Conservation (phyloP, 208 protist genomes). For the Trypanosoma rangeli region DNA sequence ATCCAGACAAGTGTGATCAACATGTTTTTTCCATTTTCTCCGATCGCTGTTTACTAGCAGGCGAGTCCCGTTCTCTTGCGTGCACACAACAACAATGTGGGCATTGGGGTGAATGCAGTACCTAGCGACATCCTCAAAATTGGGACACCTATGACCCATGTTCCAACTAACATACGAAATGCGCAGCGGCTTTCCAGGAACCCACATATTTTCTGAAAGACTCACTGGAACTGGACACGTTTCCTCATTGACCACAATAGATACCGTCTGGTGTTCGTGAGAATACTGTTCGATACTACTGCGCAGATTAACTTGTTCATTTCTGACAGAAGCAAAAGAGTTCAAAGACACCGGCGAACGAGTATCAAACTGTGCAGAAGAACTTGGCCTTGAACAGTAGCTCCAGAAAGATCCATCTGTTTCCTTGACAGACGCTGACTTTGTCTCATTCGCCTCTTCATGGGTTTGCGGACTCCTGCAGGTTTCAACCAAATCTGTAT, state of each 20-base stretch:
- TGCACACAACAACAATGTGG: conserved; percentile 77
- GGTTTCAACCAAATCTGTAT: background rate
- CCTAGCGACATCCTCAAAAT: conserved; percentile 46
- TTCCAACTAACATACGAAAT: conserved; percentile 85
- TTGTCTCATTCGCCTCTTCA: background rate
- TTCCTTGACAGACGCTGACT: background rate
- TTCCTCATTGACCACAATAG: conserved; percentile 51
- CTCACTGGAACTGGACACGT: conserved; percentile 57
- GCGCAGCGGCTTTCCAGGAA: conserved; percentile 66
- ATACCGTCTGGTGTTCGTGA: conserved; percentile 31
- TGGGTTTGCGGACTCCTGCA: background rate
- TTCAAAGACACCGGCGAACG: no score
- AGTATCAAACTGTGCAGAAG: background rate
- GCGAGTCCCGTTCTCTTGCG: conserved; percentile 77
- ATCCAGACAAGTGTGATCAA: conserved; percentile 46
- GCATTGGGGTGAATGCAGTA: conserved; percentile 80
- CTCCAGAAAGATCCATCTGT: background rate
- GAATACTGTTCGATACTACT: conserved; percentile 32
- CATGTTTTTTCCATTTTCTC: conserved; percentile 53
- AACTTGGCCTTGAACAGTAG: background rate
- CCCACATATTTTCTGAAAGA: conserved; percentile 59
- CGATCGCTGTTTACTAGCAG: conserved; percentile 9
- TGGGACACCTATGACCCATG: conserved; percentile 55
- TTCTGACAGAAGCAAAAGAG: no score
- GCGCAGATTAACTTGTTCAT: background rate